These are phyloP conservation scores for Kurtzmaniella natalensis DNA, from an alignment of 1,139 yeast genomes.

Conservation along the genomic window DNA sequence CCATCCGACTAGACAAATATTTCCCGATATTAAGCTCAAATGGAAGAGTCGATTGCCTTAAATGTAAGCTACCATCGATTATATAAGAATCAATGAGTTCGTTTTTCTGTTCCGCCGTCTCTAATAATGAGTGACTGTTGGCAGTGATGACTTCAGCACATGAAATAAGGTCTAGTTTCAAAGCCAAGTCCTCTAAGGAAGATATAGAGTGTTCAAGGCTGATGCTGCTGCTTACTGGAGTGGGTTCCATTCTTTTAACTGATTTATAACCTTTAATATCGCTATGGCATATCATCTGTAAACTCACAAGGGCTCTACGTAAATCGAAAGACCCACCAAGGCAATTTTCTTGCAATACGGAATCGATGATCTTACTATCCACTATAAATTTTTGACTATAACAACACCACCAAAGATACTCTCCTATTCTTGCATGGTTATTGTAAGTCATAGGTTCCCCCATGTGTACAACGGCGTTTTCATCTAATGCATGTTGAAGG, in stretches of 20 bases:
- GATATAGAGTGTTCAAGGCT: too few species aligned
- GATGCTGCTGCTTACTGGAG: too few species aligned
- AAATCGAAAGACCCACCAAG: constrained; percentile 38
- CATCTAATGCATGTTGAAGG: constrained; percentile 40
- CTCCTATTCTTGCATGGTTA: constrained; percentile 19
- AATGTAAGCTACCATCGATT: constrained; percentile 21
- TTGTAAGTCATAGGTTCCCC: constrained; percentile 13
- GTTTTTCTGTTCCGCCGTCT: constrained; percentile 30
- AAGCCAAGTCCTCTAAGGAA: constrained; percentile 10
- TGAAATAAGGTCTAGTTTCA: constrained; percentile 32
- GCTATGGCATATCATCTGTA: constrained; percentile 54
- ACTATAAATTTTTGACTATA: constrained; percentile 35
- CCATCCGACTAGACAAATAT: constrained; percentile 9
- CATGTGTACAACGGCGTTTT: constrained; percentile 31
- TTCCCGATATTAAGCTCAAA: constrained; percentile 37
- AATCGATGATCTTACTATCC: constrained; percentile 24
- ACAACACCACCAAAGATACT: constrained; percentile 41
- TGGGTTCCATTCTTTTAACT: constrained; percentile 2
- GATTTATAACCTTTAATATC: constrained; percentile 2
- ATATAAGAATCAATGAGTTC: constrained; percentile 33
- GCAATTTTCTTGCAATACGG: constrained; percentile 14
- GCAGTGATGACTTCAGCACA: constrained; percentile 32
- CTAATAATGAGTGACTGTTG: constrained; percentile 31
- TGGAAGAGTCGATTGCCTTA: constrained; percentile 21
- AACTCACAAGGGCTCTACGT: constrained; percentile 47